Conservation (phyloP, 2,329 filamentous ascomycete species). For the Ophiostoma tasmaniense region DNA sequence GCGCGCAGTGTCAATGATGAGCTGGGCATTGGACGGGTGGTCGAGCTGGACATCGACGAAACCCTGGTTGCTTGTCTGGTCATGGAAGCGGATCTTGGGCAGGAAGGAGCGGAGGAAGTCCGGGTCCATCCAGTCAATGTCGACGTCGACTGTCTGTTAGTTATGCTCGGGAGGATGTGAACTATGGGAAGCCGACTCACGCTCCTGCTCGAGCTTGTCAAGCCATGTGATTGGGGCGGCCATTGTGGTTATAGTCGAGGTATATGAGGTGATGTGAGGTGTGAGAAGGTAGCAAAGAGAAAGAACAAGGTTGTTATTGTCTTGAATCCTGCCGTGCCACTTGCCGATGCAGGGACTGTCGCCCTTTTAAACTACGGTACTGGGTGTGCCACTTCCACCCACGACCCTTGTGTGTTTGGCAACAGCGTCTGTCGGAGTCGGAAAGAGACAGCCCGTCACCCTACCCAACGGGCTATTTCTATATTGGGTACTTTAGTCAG, state of each 20-base stretch:
- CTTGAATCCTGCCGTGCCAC: background rate
- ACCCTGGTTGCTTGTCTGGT: slow-evolving; percentile 43
- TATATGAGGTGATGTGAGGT: background rate
- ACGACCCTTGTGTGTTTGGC: background rate
- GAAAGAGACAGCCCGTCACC: background rate
- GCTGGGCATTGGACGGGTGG: slow-evolving; percentile 34
- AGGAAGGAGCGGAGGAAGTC: slow-evolving; percentile 34
- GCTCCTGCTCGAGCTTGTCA: slow-evolving; percentile 35
- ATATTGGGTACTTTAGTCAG: background rate
- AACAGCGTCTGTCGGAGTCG: background rate
- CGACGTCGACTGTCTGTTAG: slow-evolving; percentile 36
- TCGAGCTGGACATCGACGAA: slow-evolving; percentile 40
- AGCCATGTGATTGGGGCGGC: slow-evolving; percentile 30
- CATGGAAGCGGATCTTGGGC: slow-evolving; percentile 34
- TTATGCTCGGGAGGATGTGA: background rate
- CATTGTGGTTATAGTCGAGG: background rate
- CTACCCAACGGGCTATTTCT: background rate
- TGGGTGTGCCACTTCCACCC: background rate
- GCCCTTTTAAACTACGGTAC: background rate
- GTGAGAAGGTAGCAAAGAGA: background rate
- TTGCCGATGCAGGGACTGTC: background rate
- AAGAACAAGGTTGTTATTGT: background rate
- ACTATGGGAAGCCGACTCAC: slow-evolving; percentile 23
- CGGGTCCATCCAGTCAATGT: slow-evolving; percentile 45
- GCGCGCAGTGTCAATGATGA: slow-evolving; percentile 34